Percentiles rank a stretch among this genome's conserved stretches.
phyloP scores from a whole-genome alignment of 2,329 filamentous ascomycete genomes.

The Davidsoniella neocaledoniae region DNA sequence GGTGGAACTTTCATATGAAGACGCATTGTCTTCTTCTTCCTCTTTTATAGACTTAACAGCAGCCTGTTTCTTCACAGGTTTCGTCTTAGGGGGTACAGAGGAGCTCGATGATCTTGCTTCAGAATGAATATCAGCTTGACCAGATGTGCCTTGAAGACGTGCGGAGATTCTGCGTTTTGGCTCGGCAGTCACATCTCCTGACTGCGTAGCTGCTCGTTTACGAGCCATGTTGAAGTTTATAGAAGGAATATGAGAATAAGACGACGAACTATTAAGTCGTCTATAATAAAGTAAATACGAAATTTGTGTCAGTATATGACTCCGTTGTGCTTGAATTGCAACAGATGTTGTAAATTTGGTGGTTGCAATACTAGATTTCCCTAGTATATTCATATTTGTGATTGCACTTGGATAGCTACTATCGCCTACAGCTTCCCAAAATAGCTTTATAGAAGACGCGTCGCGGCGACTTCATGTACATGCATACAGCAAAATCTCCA shows the following conservation, averaged over 20 bases:
- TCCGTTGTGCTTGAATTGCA: too few relatives aligned
- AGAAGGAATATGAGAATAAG: background rate
- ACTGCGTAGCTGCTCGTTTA: conserved; percentile 6
- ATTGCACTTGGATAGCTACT: too few relatives aligned
- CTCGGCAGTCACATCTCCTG: background rate
- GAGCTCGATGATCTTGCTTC: background rate
- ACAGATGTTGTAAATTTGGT: too few relatives aligned
- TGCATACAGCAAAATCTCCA: too few relatives aligned
- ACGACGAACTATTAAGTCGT: background rate
- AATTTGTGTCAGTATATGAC: too few relatives aligned
- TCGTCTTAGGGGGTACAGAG: background rate
- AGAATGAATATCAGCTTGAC: background rate
- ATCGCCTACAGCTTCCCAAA: too few relatives aligned
- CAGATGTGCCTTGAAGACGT: conserved; percentile 1
- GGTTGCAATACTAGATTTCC: too few relatives aligned
- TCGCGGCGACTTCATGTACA: too few relatives aligned
- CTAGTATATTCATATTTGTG: too few relatives aligned
- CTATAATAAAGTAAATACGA: too few relatives aligned
- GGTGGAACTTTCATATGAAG: background rate
- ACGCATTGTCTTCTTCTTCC: background rate
- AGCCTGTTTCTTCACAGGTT: background rate
- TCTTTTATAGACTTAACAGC: background rate
- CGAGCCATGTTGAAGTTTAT: conserved; percentile 2
- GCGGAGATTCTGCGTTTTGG: conserved; percentile 10
- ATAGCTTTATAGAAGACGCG: too few relatives aligned